These are phyloP conservation scores for Brasenia schreberi DNA, from an alignment of 164 flowering plant species.

Conservation along the genomic window DNA sequence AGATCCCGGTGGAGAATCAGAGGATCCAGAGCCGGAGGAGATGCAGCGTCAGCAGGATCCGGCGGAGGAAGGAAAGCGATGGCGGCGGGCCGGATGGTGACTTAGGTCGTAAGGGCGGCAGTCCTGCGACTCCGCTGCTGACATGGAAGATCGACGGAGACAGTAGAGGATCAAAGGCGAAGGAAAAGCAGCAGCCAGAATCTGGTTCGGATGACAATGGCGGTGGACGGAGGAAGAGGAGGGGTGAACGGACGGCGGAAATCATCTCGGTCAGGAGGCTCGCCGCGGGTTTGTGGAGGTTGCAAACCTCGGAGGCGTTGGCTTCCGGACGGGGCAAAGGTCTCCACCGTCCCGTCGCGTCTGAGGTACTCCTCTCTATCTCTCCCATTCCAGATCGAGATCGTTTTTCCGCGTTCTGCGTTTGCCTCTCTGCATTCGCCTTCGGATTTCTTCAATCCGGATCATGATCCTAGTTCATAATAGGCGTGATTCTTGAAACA, in stretches of 20 bases:
- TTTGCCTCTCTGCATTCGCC: neutral
- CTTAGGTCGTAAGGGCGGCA: conserved; percentile 23
- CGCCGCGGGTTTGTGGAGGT: conserved; percentile 70
- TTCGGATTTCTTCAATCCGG: neutral
- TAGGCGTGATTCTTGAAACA: neutral
- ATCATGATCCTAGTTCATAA: neutral
- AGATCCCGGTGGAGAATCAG: conserved; percentile 19
- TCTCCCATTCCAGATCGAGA: neutral
- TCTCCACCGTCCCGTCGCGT: neutral
- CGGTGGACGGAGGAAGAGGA: conserved; percentile 18
- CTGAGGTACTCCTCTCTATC: neutral
- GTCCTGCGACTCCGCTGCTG: conserved; percentile 73
- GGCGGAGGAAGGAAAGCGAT: conserved; percentile 20
- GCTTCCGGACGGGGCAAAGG: neutral
- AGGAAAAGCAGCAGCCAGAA: conserved; percentile 6
- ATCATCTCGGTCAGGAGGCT: conserved; percentile 76
- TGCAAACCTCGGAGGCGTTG: conserved; percentile 20
- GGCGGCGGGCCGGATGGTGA: conserved; percentile 7
- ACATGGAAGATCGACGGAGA: conserved; percentile 62
- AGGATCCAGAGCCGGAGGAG: conserved; percentile 9
- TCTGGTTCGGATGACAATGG: neutral
- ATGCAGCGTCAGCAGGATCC: conserved; percentile 8
- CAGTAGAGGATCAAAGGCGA: conserved; percentile 1
- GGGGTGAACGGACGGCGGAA: conserved; percentile 5
- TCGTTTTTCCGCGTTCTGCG: neutral